phyloP scores from a whole-genome alignment of 441 rosid species.

The Gossypium trilobum region DNA sequence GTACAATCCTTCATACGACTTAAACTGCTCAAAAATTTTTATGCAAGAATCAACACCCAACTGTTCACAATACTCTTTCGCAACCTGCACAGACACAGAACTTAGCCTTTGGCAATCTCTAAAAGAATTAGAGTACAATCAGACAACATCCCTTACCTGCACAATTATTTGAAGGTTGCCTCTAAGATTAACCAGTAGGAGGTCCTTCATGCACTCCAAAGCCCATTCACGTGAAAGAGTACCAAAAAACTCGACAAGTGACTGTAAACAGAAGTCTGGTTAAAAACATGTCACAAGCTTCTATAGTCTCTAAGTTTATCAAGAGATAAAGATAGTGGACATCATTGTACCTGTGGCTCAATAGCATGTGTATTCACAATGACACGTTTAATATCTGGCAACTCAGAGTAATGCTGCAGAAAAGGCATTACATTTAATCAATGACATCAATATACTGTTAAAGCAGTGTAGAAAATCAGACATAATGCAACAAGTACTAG shows the following conservation, averaged over 20 bases:
- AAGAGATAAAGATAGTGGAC: constrained; percentile 12
- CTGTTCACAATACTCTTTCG: constrained; percentile 95
- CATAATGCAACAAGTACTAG: background rate
- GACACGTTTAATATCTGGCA: constrained; percentile 80
- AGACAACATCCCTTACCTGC: constrained; percentile 48
- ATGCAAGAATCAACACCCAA: constrained; percentile 88
- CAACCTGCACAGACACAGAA: constrained; percentile 45
- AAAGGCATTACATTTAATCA: constrained; percentile 11
- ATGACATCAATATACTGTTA: background rate
- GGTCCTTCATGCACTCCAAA: constrained; percentile 99
- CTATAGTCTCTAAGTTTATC: constrained; percentile 2
- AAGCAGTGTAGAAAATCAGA: constrained; percentile 9
- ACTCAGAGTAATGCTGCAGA: constrained; percentile 72
- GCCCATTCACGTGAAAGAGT: constrained; percentile 98
- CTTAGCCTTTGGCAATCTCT: constrained; percentile 16
- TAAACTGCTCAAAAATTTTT: constrained; percentile 93
- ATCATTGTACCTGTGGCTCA: constrained; percentile 65
- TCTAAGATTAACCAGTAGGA: constrained; percentile 72
- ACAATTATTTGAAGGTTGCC: constrained; percentile 97
- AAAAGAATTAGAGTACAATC: constrained; percentile 12
- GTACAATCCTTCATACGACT: constrained; percentile 93
- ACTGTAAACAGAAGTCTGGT: constrained; percentile 32
- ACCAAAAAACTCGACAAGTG: constrained; percentile 94
- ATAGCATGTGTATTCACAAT: constrained; percentile 86
- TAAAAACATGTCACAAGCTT: background rate